Base-by-base conservation (phyloP, 352 stramenopile genomes). In the Phytophthora parvispora region DNA sequence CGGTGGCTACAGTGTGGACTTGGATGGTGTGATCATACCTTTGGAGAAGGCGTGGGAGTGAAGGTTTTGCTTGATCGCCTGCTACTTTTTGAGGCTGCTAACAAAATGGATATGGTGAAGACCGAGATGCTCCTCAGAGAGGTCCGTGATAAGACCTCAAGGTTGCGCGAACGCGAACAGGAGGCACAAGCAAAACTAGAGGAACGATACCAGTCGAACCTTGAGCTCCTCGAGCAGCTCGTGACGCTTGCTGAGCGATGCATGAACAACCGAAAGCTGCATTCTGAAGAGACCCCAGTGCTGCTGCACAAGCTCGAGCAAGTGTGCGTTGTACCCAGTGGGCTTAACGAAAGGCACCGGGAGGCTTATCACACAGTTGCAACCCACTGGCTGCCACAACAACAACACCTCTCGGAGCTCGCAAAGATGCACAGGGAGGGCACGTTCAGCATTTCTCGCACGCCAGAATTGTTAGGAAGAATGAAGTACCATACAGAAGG, bases 71-170 rank as follows among this genome's bases (percentile, higher is more conserved):
- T 93, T 27, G 60, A 89, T 38, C 75, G 74, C 25, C 63, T 93
- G 10, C 56, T 92, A 18, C 50, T 91, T 5, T 88, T 91, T 42
- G 83, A 89, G 27, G 72, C 78, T 16, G 86, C 80, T 6, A 91
- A 93, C 68, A 91, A 90, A 27, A 92, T 93, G 83, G 78, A 93
- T 70, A 93, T 93, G 86, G 60, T 88, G 10, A 67, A 83, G n/a
- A 91, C 83, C 0, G 74, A 90, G 38, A 72, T 75, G 16, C 47
- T 93, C 32, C 72, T 93, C 6, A 70, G 70, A 10, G 86, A 93
- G 20, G 64, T 93, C 34, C 80, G 86, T 42, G 74, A 87, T 55
- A 93, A 93, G 60, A 92, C 83, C 36, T 69, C 67, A 16, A 86
- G 81, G 48, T 54, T 93, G 36, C 74, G 82, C 6, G 50, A 69